These are phyloP conservation scores for Annulohypoxylon nitens DNA, from an alignment of 495 filamentous ascomycete genomes.

Conservation along the genomic window DNA sequence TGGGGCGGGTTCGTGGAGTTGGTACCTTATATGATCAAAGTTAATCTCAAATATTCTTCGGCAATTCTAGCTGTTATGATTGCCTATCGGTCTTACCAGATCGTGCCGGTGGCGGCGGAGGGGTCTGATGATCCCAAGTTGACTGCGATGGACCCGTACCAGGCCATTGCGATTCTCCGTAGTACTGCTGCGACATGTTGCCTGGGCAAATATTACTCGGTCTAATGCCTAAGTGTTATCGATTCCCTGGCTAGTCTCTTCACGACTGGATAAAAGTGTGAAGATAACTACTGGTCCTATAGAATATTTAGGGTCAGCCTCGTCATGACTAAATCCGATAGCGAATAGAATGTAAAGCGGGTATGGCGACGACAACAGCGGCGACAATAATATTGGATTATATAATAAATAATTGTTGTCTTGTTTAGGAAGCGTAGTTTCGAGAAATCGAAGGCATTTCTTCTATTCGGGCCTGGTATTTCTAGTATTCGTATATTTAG, in stretches of 20 bases:
- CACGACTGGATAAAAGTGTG: background rate
- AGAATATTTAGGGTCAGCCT: conserved; percentile 28
- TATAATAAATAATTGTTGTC: background rate
- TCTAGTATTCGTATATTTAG: background rate
- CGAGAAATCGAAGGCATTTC: background rate
- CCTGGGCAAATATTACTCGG: conserved; percentile 13
- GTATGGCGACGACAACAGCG: background rate
- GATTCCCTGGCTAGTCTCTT: conserved; percentile 10
- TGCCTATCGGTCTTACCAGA: conserved; percentile 70
- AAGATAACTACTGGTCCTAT: conserved; percentile 21
- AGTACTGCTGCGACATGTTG: conserved; percentile 68
- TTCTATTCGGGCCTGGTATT: background rate
- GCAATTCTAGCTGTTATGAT: conserved; percentile 27
- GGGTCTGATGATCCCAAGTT: conserved; percentile 82
- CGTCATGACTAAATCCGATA: background rate
- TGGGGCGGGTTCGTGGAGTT: conserved; percentile 82
- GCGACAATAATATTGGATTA: background rate
- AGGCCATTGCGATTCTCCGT: conserved; percentile 86
- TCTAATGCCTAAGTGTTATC: background rate
- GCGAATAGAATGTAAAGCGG: background rate
- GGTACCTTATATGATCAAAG: conserved; percentile 69
- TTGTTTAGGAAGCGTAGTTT: conserved; percentile 1
- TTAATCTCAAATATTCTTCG: conserved; percentile 50
- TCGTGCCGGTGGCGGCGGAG: conserved; percentile 84
- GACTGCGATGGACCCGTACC: conserved; percentile 71